Evolutionary conservation across 768 basidiomycete genomes (phyloP), one percentile per base, ranked within the genome.

Genomic region (Rhodotorula toruloides): DNA sequence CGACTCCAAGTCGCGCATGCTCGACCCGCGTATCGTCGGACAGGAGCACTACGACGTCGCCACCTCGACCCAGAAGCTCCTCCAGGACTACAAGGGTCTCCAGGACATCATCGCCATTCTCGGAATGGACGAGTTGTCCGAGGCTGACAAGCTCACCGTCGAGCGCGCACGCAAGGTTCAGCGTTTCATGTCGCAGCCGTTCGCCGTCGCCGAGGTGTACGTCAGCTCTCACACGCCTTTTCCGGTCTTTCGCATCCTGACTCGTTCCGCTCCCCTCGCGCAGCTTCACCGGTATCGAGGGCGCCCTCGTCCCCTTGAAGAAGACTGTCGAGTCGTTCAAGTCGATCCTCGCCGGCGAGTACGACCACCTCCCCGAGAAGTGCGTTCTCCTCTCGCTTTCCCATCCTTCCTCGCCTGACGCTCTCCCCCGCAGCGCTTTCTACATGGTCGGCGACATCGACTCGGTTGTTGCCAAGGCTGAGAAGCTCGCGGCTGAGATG

Each of bases 81-180:
- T 94, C 73, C 91, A 94, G 81, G 75, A 74, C 58, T 80, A 81
- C 80, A 80, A 80, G 77, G 79, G 79, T 58, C 77, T 81, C 60
- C 79, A 81, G 77, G 96, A 99, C 84, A 99, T 98, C 80, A 98
- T 99, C 83, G 96, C 96, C 77, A 99, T 99, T 82, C 81, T 99
- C 76, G 96, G 96, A 84, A 99, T 99, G 96, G 96, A 99, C 78
- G 96, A 99, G 80, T 86, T 99, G 84, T 98, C 94, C 25, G 96
- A 99, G 79, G 96, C 98, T 82, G 96, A 99, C 82, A 99, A 99
- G 82, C 82, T 98, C 73, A 97, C 93, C 72, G 91, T 91, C 81
- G 90, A 93, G 82, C 91, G 92, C 71, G 93, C 91, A 70, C 90
- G 92, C 79, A 96, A 96, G 83, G 92, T 97, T 77, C 91, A 81